Evolutionary conservation across 495 filamentous ascomycete species (phyloP).

Genomic region (Hyaloscypha hepaticicola): DNA sequence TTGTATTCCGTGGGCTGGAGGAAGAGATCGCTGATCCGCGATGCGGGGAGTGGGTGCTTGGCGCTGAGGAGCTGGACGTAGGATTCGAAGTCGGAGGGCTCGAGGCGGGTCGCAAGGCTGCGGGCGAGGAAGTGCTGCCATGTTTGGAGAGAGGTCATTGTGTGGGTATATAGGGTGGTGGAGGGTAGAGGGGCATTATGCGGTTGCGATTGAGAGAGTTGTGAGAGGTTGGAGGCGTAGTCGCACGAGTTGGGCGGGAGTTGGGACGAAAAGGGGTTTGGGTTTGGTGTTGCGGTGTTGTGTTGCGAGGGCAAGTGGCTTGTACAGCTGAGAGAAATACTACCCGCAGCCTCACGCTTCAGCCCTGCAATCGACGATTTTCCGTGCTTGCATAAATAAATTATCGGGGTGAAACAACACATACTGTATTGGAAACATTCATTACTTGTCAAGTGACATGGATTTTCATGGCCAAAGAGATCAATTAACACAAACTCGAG

Average conservation of each 20-base stretch:
- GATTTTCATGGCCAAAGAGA: background rate
- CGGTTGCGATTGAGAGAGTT: background rate
- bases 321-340: background rate
- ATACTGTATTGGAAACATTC: too few relatives aligned
- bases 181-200: background rate
- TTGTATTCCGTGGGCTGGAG: constrained; percentile 50
- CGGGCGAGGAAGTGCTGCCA: constrained; percentile 49
- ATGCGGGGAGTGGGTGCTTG: constrained; percentile 45
- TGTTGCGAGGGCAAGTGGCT: background rate
- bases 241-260: background rate
- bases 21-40: constrained; percentile 56
- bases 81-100: constrained; percentile 44
- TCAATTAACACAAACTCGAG: background rate
- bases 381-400: background rate
- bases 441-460: background rate
- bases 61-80: constrained; percentile 40
- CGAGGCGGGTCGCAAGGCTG: constrained; percentile 47
- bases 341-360: background rate
- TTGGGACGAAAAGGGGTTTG: background rate
- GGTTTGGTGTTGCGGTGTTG: background rate
- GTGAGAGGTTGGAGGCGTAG: background rate
- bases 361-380: background rate
- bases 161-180: background rate
- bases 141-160: constrained; percentile 32
- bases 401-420: too few relatives aligned